phyloP scores from a whole-genome alignment of 345 rosid species.

The Eucalyptus albens region DNA sequence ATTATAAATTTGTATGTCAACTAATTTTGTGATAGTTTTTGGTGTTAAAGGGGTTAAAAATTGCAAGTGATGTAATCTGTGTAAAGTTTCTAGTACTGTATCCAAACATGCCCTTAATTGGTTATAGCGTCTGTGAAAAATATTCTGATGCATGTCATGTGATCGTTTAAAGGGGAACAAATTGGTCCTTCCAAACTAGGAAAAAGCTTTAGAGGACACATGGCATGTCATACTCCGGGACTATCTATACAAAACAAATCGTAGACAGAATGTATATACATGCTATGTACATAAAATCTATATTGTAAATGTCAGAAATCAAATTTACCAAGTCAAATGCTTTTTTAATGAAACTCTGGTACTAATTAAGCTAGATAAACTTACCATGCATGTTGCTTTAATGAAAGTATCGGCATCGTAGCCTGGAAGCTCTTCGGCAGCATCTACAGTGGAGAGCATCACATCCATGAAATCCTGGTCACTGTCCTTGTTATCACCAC shows the following conservation, averaged over 20 bases:
- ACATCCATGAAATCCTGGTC: conserved; percentile 23
- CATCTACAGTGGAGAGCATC: conserved; percentile 1
- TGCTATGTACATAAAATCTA: background rate
- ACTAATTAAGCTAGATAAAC: background rate
- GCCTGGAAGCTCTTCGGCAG: background rate
- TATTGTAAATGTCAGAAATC: background rate
- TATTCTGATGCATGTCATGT: background rate
- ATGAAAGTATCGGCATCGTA: conserved; percentile 5
- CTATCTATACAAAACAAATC: background rate
- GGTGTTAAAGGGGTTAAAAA: background rate
- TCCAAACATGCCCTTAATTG: background rate
- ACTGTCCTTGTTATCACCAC: background rate
- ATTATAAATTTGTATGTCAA: background rate
- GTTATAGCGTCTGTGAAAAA: background rate
- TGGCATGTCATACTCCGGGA: background rate
- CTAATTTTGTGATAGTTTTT: background rate
- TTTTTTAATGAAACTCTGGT: background rate
- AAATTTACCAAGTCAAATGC: background rate
- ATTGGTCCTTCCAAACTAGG: background rate
- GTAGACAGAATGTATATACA: background rate
- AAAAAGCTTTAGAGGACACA: background rate
- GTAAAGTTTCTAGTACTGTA: background rate
- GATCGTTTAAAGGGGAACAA: background rate
- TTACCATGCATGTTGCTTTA: conserved; percentile 13
- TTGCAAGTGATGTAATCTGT: background rate